Percentiles rank a stretch among this genome's conserved stretches.
phyloP scores from a whole-genome alignment of 768 basidiomycete genomes.

The Auricularia sp. region DNA sequence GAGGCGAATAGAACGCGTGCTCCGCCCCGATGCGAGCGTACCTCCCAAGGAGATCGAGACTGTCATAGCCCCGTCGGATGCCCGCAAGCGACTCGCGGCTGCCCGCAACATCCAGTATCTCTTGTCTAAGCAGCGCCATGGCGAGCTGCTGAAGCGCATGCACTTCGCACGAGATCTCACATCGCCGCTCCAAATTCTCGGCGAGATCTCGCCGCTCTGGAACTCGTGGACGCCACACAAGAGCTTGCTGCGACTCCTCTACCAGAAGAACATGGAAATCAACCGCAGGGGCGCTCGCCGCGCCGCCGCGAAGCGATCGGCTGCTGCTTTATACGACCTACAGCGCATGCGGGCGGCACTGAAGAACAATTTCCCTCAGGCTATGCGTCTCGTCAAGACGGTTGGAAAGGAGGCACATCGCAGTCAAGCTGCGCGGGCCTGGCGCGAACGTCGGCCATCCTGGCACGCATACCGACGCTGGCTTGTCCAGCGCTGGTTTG shows the following conservation, averaged over 20 bases:
- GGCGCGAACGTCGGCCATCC: not conserved
- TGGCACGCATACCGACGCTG: not conserved
- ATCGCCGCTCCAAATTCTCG: slow-evolving; percentile 49
- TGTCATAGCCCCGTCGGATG: not conserved
- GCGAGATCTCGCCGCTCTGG: slow-evolving; percentile 55
- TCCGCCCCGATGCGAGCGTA: slow-evolving; percentile 16
- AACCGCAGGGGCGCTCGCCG: too few species aligned
- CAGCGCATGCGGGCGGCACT: not conserved
- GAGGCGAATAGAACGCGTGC: slow-evolving; percentile 18
- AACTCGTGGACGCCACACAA: slow-evolving; percentile 56
- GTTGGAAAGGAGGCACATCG: not conserved
- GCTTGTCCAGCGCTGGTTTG: not conserved
- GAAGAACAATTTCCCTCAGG: not conserved
- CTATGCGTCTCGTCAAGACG: not conserved
- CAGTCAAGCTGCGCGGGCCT: not conserved
- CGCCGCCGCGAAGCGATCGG: too few species aligned
- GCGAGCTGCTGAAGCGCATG: not conserved
- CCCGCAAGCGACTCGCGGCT: not conserved
- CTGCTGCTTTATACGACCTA: too few species aligned
- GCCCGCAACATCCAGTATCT: not conserved
- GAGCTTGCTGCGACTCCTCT: not conserved
- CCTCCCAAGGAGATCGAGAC: slow-evolving; percentile 30
- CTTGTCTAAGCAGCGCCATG: not conserved
- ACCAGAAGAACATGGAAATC: not conserved
- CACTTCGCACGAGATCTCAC: slow-evolving; percentile 33